Conservation (phyloP, 805 yeast genomes). For the Barnettozyma siamensis region DNA sequence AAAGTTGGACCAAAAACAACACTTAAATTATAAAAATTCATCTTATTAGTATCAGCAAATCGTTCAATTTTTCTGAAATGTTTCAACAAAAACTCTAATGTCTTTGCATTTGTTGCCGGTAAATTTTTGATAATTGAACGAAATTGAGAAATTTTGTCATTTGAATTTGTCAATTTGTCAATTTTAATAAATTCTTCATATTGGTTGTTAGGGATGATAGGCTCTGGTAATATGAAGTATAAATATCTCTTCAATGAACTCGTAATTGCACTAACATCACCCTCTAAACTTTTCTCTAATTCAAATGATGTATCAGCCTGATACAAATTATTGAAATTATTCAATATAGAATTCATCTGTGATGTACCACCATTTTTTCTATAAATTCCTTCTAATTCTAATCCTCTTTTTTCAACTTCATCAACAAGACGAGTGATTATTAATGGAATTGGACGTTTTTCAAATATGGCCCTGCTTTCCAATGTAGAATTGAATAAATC, state of each 20-base stretch:
- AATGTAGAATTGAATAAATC: conserved; percentile 41
- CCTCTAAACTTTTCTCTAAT: conserved; percentile 33
- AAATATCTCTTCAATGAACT: conserved; percentile 83
- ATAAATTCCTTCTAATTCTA: conserved; percentile 81
- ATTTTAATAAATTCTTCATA: conserved; percentile 65
- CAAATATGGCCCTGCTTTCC: conserved; percentile 56
- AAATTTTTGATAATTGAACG: conserved; percentile 40
- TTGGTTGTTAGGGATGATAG: conserved; percentile 64
- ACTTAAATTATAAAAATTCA: conserved; percentile 78
- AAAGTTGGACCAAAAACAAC: conserved; percentile 95
- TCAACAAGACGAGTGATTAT: conserved; percentile 65
- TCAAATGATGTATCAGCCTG: conserved; percentile 30
- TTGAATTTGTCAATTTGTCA: conserved; percentile 29
- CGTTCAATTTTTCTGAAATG: conserved; percentile 62
- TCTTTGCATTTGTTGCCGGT: conserved; percentile 62
- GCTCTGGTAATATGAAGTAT: conserved; percentile 69
- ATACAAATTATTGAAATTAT: conserved; percentile 26
- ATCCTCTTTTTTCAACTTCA: conserved; percentile 74
- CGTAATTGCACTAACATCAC: conserved; percentile 84
- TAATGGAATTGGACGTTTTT: conserved; percentile 59
- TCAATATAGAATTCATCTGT: conserved; percentile 30
- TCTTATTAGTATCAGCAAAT: conserved; percentile 55
- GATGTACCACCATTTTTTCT: conserved; percentile 60
- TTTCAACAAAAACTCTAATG: conserved; percentile 48
- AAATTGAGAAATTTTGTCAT: conserved; percentile 34